These are phyloP conservation scores for Marsdenia floribunda DNA, from an alignment of 257 asterid species.

Conservation along the genomic window DNA sequence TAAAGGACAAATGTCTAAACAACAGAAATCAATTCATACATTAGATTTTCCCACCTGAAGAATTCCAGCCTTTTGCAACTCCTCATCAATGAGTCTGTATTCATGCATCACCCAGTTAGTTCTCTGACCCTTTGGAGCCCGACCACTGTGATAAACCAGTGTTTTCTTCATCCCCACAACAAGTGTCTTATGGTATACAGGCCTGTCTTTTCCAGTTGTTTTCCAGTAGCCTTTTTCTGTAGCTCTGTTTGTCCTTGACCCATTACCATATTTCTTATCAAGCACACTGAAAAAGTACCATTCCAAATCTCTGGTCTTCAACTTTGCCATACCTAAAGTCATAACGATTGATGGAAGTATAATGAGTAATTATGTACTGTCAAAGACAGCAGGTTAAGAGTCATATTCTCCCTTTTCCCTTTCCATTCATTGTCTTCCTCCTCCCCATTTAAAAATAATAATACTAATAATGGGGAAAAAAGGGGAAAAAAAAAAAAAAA, in stretches of 20 bases:
- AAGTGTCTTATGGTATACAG: conserved; percentile 59
- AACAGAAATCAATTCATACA: background rate
- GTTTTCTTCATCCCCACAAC: conserved; percentile 96
- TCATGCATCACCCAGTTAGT: conserved; percentile 98
- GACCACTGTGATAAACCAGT: conserved; percentile 79
- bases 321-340: conserved; percentile 55
- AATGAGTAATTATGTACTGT: background rate
- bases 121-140: conserved; percentile 93
- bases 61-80: conserved; percentile 64
- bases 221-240: conserved; percentile 94
- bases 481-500: background rate
- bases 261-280: conserved; percentile 90
- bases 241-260: conserved; percentile 85
- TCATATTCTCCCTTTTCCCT: background rate
- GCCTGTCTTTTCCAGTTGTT: conserved; percentile 92
- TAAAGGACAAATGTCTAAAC: conserved; percentile 19
- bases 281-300: conserved; percentile 90
- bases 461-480: too few relatives aligned
- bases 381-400: background rate
- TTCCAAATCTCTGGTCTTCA: conserved; percentile 76
- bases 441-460: background rate
- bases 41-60: conserved; percentile 49
- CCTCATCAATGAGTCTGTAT: conserved; percentile 75
- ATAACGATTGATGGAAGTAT: background rate
- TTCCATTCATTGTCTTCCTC: background rate